phyloP scores from a whole-genome alignment of 768 basidiomycete genomes.

The Arthromyces matolae region DNA sequence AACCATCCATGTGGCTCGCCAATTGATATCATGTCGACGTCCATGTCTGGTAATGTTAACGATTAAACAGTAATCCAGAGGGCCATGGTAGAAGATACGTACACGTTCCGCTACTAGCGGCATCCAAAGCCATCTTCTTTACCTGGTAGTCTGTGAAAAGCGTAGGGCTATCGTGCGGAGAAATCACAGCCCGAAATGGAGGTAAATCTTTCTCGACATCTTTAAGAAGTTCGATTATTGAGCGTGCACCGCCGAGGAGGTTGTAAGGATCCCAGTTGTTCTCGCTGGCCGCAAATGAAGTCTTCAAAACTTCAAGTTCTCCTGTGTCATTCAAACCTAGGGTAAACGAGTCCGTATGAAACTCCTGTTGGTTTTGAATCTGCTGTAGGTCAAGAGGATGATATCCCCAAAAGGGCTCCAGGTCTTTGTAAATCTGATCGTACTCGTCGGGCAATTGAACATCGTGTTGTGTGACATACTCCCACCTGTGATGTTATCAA shows the following conservation, averaged over 20 bases:
- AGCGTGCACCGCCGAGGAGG: slow-evolving; percentile 16
- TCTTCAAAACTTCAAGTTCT: slow-evolving; percentile 10
- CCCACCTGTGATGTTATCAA: slow-evolving; percentile 33
- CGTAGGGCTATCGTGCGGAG: slow-evolving; percentile 30
- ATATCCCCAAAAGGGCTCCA: slow-evolving; percentile 43
- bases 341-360: slow-evolving; percentile 30
- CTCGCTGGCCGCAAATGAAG: slow-evolving; percentile 11
- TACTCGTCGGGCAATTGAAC: slow-evolving; percentile 54
- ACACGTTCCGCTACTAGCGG: slow-evolving; percentile 11
- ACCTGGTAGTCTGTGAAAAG: slow-evolving; percentile 21
- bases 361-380: slow-evolving; percentile 27
- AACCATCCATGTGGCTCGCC: slow-evolving; percentile 16
- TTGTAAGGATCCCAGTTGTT: slow-evolving; percentile 15
- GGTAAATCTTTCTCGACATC: slow-evolving; percentile 31
- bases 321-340: slow-evolving; percentile 26
- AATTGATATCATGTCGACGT: slow-evolving; percentile 8
- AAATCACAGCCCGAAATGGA: slow-evolving; percentile 34
- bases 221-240: slow-evolving; percentile 24
- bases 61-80: too few relatives aligned
- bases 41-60: slow-evolving; percentile 14
- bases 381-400: slow-evolving; percentile 27
- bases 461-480: slow-evolving; percentile 39
- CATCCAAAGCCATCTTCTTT: slow-evolving; percentile 15
- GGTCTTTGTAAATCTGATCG: slow-evolving; percentile 42
- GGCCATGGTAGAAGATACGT: slow-evolving; percentile 7